Conservation (phyloP, 1,284 basidiomycete genomes). For the Chondrostereum purpureum region DNA sequence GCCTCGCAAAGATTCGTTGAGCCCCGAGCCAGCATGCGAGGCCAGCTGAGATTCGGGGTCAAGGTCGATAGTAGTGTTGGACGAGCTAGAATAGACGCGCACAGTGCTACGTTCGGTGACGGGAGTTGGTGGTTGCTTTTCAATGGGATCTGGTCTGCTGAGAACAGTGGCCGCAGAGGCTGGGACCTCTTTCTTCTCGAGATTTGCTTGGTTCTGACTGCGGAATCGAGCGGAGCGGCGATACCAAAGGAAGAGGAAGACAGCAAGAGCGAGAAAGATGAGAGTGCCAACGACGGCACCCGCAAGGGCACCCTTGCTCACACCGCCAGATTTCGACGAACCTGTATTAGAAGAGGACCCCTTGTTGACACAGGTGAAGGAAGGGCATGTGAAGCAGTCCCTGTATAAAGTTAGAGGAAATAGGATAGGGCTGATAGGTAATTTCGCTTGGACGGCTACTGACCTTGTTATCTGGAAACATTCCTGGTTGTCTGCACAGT, state of each 20-base stretch:
- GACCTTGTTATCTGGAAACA: constrained; percentile 59
- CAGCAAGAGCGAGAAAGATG: constrained; percentile 45
- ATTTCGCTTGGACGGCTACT: constrained; percentile 16
- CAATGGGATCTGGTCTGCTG: constrained; percentile 68
- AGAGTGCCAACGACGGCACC: constrained; percentile 63
- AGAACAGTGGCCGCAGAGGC: constrained; percentile 71
- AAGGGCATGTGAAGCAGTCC: constrained; percentile 48
- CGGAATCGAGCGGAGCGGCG: constrained; percentile 37
- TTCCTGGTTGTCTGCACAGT: constrained; percentile 44
- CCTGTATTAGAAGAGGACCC: constrained; percentile 10
- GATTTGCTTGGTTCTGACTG: constrained; percentile 21
- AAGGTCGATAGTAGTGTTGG: constrained; percentile 49
- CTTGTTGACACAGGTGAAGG: constrained; percentile 39
- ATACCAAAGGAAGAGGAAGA: constrained; percentile 55
- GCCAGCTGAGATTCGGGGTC: constrained; percentile 44
- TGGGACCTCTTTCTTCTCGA: constrained; percentile 56
- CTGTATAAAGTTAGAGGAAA: constrained; percentile 28
- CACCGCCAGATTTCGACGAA: constrained; percentile 25
- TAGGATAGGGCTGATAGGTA: constrained; percentile 2
- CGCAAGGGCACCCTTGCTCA: constrained; percentile 66
- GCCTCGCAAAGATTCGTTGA: constrained; percentile 22
- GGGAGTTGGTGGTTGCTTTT: constrained; percentile 40
- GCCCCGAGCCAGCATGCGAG: constrained; percentile 23
- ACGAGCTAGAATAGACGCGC: constrained; percentile 41
- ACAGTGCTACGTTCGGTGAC: constrained; percentile 32